These are phyloP conservation scores for Parietichytrium sp. DNA, from an alignment of 108 stramenopile species.

Conservation along the genomic window DNA sequence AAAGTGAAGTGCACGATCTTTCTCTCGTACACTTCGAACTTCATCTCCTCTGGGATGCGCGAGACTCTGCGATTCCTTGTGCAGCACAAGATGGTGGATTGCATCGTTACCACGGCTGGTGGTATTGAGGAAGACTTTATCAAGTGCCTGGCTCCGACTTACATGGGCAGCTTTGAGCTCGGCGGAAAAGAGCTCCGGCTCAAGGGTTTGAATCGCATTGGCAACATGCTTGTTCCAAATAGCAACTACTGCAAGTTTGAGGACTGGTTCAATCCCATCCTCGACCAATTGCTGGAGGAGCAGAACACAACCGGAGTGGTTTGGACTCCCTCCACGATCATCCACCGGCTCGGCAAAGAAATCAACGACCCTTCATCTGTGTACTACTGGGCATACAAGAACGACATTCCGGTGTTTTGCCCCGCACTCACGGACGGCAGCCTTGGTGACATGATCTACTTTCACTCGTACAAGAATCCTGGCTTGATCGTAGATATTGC, in stretches of 20 bases:
- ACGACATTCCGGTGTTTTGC: conserved; percentile 96
- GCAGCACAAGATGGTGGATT: conserved; percentile 92
- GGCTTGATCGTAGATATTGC: conserved; percentile 90
- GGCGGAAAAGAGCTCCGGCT: conserved; percentile 77
- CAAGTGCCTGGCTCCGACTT: conserved; percentile 95
- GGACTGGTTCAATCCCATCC: conserved; percentile 91
- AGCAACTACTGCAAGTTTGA: conserved; percentile 97
- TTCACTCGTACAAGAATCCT: conserved; percentile 94
- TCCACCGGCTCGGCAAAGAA: conserved; percentile 86
- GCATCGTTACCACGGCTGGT: conserved; percentile 93
- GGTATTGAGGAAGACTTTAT: conserved; percentile 99
- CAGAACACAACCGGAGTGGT: conserved; percentile 72
- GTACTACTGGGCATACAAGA: conserved; percentile 93
- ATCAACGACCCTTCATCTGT: conserved; percentile 89
- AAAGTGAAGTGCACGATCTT: conserved; percentile 84
- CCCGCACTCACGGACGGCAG: conserved; percentile 98
- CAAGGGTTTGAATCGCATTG: conserved; percentile 95
- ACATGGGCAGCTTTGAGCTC: conserved; percentile 89
- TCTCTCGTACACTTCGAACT: conserved; percentile 93
- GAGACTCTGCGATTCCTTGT: conserved; percentile 89
- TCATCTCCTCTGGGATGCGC: conserved; percentile 94
- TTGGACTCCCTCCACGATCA: conserved; percentile 93
- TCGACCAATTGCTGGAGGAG: conserved; percentile 92
- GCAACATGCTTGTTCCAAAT: conserved; percentile 92
- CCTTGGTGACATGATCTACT: conserved; percentile 98